Base-by-base conservation (phyloP, 306 rosid species). In the Pyrus betulifolia region DNA sequence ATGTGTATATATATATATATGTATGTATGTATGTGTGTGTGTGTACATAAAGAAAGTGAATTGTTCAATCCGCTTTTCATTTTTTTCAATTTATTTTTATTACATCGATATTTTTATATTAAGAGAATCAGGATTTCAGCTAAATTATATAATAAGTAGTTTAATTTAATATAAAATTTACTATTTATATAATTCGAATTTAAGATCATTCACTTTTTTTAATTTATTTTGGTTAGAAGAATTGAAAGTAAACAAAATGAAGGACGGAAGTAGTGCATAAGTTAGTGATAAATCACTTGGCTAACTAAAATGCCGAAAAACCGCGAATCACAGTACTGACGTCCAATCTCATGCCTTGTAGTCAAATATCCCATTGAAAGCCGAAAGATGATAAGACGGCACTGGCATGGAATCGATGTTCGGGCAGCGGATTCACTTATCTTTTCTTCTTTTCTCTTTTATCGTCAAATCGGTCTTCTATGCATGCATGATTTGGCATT, bases 91-190 rank as follows among this genome's bases (percentile, higher is more conserved):
- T 33, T 33, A 25, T 33, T 33, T 33, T 33, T 33, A 31, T 0
- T 5, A 33, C 38, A 5, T 33, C 0, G 1, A 33, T 5, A 5
- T 33, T 33, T 33, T 33, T 5, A 33, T 0, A 5, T 33, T 33
- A 31, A 31, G 0, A 3, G 0, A 31, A 31, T 0, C 0, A 5
- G 0, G 1, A 5, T 1, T 33, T 33, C 7, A 1, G 1, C 0
- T 33, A 33, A 33, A 0, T 0, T 6, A 33, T 3, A 33, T 0
- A 33, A 33, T 7, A 7, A 38, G 0, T 38, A 38, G 0, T 7
- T 0, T 38, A 38, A 38, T 38, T 38, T 38, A 0, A 5, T 7
- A 38, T 38, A 0, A 38, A 38, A 38, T 38, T 38, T 2, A 2
- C 2, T 2, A 7, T 7, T 2, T 0, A 35, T 0, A 0, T 6